Evolutionary conservation across 352 stramenopile species (phyloP).

Genomic region (Pythium guiyangense): DNA sequence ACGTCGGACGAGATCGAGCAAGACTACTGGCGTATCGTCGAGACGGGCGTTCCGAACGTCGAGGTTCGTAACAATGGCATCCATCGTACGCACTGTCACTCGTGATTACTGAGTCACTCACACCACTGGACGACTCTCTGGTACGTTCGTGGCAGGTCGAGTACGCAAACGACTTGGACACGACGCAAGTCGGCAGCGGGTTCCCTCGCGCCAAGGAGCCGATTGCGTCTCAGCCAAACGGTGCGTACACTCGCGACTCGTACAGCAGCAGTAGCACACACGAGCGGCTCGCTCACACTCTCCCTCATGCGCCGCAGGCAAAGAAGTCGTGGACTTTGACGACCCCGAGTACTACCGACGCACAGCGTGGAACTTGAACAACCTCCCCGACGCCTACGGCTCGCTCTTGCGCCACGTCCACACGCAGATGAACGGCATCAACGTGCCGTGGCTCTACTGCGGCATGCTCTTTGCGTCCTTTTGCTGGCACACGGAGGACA

Average conservation of each 20-base stretch:
- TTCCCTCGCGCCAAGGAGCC: constrained; percentile 47
- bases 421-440: constrained; percentile 95
- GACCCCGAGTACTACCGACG: constrained; percentile 70
- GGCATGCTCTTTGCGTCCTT: constrained; percentile 98
- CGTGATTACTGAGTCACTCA: background rate
- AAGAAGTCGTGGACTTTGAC: constrained; percentile 45
- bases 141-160: constrained; percentile 47
- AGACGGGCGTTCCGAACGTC: constrained; percentile 35
- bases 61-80: constrained; percentile 11
- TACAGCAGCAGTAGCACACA: too few species aligned
- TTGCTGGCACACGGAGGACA: constrained; percentile 99
- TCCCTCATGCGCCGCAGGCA: constrained; percentile 7
- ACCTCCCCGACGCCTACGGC: constrained; percentile 90
- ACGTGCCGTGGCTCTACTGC: constrained; percentile 98
- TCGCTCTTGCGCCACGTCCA: constrained; percentile 93
- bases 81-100: too few species aligned
- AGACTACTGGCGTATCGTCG: constrained; percentile 88
- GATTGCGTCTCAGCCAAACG: too few species aligned
- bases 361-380: constrained; percentile 97
- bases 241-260: too few species aligned
- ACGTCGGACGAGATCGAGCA: constrained; percentile 73
- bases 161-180: constrained; percentile 91
- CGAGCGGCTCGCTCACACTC: too few species aligned
- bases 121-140: background rate
- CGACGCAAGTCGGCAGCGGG: constrained; percentile 67